phyloP scores from a whole-genome alignment of 352 stramenopile species.

The Phytopythium litorale region DNA sequence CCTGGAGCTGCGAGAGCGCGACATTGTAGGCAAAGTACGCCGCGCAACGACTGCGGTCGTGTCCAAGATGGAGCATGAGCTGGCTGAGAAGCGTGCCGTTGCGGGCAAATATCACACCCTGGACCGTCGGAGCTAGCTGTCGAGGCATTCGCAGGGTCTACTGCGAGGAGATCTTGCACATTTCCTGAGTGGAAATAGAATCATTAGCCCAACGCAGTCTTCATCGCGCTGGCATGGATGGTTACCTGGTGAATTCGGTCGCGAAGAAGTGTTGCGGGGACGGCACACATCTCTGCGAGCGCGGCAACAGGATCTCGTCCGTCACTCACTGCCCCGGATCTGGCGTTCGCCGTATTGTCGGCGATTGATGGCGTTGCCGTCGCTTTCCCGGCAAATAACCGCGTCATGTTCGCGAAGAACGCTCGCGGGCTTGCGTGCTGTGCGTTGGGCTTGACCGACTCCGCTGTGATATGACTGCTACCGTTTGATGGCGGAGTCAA shows the following conservation, averaged over 20 bases:
- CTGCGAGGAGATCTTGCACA: background rate
- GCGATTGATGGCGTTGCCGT: background rate
- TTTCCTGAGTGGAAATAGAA: background rate
- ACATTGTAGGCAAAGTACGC: slow-evolving; percentile 54
- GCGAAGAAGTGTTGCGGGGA: background rate
- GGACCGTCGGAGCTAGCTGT: slow-evolving; percentile 20
- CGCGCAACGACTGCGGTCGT: slow-evolving; percentile 41
- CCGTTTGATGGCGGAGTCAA: background rate
- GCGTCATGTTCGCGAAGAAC: slow-evolving; percentile 4
- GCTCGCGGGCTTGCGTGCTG: slow-evolving; percentile 4
- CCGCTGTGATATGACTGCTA: background rate
- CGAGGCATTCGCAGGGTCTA: background rate
- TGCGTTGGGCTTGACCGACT: background rate
- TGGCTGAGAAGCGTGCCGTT: slow-evolving; percentile 34
- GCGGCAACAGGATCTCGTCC: background rate
- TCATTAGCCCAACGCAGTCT: background rate
- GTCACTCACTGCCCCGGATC: too few relatives aligned
- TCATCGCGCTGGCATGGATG: background rate
- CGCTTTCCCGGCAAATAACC: background rate
- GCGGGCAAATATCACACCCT: slow-evolving; percentile 53
- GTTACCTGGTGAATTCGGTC: background rate
- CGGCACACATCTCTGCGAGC: background rate
- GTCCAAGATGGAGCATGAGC: slow-evolving; percentile 44
- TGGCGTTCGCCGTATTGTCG: background rate
- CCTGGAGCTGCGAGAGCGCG: slow-evolving; percentile 46